These are phyloP conservation scores for Rubroshorea leprosula DNA, from an alignment of 345 rosid genomes.

Conservation along the genomic window DNA sequence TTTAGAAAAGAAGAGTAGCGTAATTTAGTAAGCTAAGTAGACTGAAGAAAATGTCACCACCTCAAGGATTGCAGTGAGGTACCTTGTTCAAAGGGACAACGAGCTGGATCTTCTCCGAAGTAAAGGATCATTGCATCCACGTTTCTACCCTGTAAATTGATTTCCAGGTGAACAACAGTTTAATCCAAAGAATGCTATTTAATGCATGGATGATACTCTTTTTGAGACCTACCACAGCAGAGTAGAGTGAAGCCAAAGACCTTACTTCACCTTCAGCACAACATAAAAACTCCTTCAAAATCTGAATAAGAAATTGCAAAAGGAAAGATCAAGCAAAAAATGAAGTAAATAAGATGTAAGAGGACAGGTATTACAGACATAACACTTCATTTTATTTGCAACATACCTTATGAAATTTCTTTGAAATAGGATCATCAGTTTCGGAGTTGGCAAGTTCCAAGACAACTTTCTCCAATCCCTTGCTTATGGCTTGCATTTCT, in stretches of 20 bases:
- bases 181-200: background rate
- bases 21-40: too few relatives aligned
- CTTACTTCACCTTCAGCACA: constrained; percentile 85
- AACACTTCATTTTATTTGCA: too few relatives aligned
- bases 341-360: background rate
- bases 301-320: too few relatives aligned
- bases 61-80: too few relatives aligned
- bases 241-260: constrained; percentile 71
- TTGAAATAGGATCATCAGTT: constrained; percentile 79
- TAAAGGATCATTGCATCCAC: constrained; percentile 85
- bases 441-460: constrained; percentile 79
- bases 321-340: constrained; percentile 12
- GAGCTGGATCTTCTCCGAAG: constrained; percentile 96
- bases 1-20: too few relatives aligned
- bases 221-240: constrained; percentile 60
- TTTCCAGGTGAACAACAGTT: constrained; percentile 4
- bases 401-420: constrained; percentile 57
- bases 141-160: constrained; percentile 60
- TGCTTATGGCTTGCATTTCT: constrained; percentile 97
- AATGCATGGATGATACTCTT: too few relatives aligned
- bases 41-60: background rate
- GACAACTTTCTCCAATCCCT: constrained; percentile 87
- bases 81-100: constrained; percentile 95
- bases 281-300: constrained; percentile 65
- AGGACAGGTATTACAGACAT: too few relatives aligned